Evolutionary conservation across 805 yeast genomes (phyloP), one percentile per base, ranked within the genome.

Genomic region (Teunomyces funiuensis): DNA sequence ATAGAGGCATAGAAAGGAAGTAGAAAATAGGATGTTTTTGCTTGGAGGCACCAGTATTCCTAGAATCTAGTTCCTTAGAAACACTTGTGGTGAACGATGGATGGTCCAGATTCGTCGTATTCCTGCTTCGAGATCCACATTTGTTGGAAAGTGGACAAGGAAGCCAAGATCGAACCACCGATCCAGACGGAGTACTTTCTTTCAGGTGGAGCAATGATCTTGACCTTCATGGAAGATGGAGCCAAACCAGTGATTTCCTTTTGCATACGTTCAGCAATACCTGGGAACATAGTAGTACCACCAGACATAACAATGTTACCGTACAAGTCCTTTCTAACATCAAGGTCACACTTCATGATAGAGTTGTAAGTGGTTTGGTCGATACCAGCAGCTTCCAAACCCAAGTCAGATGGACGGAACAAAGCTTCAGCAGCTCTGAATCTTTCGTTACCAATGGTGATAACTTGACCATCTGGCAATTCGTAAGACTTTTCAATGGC

Each of bases 121-220:
- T 93, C 99, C 81, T 93, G 98, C 84, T 93, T 93, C 69, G 98
- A 90, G 87, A 93, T 89, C 99, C 99, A 93, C 98, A 93, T 91
- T 79, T 93, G 98, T 83, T 93, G 98, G 97, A 93, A 93, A 73
- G 99, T 93, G 52, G 97, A 88, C 72, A 93, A 84, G 47, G 97
- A 89, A 57, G 99, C 97, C 75, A 93, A 84, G 67, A 93, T 93
- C 61, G 98, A 93, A 79, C 99, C 99, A 83, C 99, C 99, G 57
- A 93, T 93, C 99, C 99, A 93, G 78, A 90, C 97, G 64, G 96
- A 87, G 86, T 87, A 93, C 77, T 93, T 93, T 77, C 99, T 85
- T 78, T 93, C 99, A 58, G 98, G 98, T 58, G 98, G 97, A 70
- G 99, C 99, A 70, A 86, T 86, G 70, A 93, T 90, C 86, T 93